phyloP scores from a whole-genome alignment of 805 yeast species.

The Maudiozyma saulgeensis region DNA sequence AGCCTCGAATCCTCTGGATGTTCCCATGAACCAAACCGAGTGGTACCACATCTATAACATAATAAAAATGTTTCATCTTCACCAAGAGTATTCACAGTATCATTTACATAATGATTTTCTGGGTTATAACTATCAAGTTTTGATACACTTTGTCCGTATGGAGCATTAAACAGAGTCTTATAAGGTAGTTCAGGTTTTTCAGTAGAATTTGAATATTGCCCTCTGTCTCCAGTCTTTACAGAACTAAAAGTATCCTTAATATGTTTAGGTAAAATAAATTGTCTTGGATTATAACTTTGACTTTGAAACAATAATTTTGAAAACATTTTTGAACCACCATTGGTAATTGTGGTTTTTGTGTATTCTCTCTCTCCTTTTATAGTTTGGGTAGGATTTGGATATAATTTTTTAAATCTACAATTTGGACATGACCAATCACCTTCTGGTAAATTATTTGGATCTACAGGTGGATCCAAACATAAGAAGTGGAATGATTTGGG shows the following conservation, averaged over 20 bases:
- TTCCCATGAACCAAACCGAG: constrained; percentile 45
- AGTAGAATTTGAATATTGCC: constrained; percentile 60
- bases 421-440: constrained; percentile 85
- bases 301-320: constrained; percentile 50
- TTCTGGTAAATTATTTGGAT: constrained; percentile 65
- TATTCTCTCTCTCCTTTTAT: not conserved
- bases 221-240: constrained; percentile 55
- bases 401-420: constrained; percentile 42
- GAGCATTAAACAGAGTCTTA: constrained; percentile 39
- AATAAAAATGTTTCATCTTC: constrained; percentile 51
- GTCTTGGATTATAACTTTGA: constrained; percentile 53
- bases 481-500: constrained; percentile 87
- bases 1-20: constrained; percentile 37
- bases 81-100: not conserved
- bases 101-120: constrained; percentile 33
- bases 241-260: constrained; percentile 66
- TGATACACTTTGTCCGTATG: constrained; percentile 29
- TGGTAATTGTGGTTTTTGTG: not conserved
- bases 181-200: constrained; percentile 35
- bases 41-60: constrained; percentile 68
- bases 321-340: constrained; percentile 30
- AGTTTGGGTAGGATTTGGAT: constrained; percentile 20
- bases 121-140: constrained; percentile 38
- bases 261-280: constrained; percentile 56
- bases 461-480: constrained; percentile 85